Conservation (phyloP, 1,284 basidiomycete species). For the Cryptococcus sp. region DNA sequence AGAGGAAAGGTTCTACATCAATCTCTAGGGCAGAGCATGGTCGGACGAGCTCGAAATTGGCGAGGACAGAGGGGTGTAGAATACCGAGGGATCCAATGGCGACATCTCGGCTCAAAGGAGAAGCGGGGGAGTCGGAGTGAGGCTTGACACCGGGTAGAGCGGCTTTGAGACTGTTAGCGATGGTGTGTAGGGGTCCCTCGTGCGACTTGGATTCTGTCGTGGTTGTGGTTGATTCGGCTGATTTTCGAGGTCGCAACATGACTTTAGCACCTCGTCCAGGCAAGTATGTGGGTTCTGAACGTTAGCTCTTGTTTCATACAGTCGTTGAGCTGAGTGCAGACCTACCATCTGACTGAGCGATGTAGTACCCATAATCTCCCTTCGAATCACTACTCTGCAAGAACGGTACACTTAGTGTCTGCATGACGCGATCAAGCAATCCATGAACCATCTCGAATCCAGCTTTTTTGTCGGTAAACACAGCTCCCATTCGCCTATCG, state of each 20-base stretch:
- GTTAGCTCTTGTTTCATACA: background rate
- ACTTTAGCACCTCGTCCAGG: conserved; percentile 89
- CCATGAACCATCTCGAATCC: conserved; percentile 97
- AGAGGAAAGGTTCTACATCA: conserved; percentile 86
- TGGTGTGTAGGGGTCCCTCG: conserved; percentile 37
- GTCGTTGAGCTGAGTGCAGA: too few relatives aligned
- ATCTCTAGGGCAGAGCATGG: conserved; percentile 97
- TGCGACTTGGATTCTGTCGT: conserved; percentile 14
- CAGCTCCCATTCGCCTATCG: conserved; percentile 76
- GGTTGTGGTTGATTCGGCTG: conserved; percentile 29
- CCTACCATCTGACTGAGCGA: conserved; percentile 76
- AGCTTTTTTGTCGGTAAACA: conserved; percentile 94
- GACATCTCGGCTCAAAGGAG: conserved; percentile 53
- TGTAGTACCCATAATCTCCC: conserved; percentile 77
- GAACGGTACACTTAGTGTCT: conserved; percentile 82
- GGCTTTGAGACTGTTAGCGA: conserved; percentile 45
- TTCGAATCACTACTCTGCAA: conserved; percentile 60
- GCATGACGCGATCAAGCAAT: conserved; percentile 88
- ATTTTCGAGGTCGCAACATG: conserved; percentile 62
- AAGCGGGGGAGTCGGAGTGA: background rate
- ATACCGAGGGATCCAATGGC: conserved; percentile 81
- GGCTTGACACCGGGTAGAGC: conserved; percentile 31
- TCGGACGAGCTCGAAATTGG: conserved; percentile 86
- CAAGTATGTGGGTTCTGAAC: conserved; percentile 81
- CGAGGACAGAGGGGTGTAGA: conserved; percentile 82